Percentiles rank a stretch among this genome's conserved stretches.
Conservation (phyloP, 1,284 basidiomycete species). For the Peniophora sp. region DNA sequence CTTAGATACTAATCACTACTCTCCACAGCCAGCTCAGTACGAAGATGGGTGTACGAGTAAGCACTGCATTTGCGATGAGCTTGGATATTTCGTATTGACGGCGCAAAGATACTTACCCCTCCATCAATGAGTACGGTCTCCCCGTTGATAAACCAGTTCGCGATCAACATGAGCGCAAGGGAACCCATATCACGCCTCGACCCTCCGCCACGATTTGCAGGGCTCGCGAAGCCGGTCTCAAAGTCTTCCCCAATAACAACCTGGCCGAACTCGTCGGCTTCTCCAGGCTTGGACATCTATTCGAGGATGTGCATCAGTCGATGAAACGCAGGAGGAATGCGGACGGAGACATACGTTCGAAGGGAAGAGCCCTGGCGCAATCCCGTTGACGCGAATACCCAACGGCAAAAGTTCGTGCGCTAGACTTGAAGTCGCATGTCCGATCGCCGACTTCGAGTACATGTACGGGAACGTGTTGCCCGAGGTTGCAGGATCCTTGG, state of each 20-base stretch:
- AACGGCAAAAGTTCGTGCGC: constrained; percentile 43
- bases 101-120: constrained; percentile 27
- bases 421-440: constrained; percentile 39
- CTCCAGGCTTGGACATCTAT: constrained; percentile 26
- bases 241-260: constrained; percentile 18
- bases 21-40: constrained; percentile 18
- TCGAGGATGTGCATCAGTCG: neutral
- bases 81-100: neutral
- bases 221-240: constrained; percentile 23
- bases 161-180: constrained; percentile 36
- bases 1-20: too few species aligned
- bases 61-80: constrained; percentile 19
- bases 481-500: constrained; percentile 37
- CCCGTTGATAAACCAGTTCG: constrained; percentile 41
- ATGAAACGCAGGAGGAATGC: neutral
- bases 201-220: constrained; percentile 27
- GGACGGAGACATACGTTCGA: neutral
- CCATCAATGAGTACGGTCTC: constrained; percentile 48
- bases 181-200: constrained; percentile 36
- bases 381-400: constrained; percentile 50
- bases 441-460: constrained; percentile 43
- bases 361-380: constrained; percentile 32
- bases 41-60: constrained; percentile 34
- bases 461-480: constrained; percentile 37
- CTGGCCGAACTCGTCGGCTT: constrained; percentile 23